Evolutionary conservation across 768 basidiomycete genomes (phyloP).

Genomic region (Imleria badia): DNA sequence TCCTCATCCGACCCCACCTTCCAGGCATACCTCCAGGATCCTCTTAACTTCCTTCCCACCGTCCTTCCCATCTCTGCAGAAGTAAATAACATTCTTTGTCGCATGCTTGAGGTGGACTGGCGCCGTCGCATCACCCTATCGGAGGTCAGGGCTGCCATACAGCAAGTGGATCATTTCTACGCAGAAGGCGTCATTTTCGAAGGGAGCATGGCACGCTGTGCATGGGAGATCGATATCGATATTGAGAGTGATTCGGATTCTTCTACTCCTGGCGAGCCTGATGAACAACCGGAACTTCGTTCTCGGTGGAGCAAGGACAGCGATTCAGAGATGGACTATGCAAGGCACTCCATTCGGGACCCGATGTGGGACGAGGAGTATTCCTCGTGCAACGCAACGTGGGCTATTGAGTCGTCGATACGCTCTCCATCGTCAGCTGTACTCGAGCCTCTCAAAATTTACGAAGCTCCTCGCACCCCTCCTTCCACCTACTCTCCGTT

Average conservation of each 20-base stretch:
- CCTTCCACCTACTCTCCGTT: conserved; percentile 51
- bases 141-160: conserved; percentile 53
- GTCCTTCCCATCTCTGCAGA: conserved; percentile 79
- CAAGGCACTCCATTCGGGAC: conserved; percentile 30
- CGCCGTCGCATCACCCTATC: conserved; percentile 45
- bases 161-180: conserved; percentile 64
- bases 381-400: conserved; percentile 52
- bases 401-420: conserved; percentile 52
- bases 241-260: conserved; percentile 62
- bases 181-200: conserved; percentile 75
- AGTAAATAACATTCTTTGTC: conserved; percentile 70
- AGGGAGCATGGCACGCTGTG: conserved; percentile 74
- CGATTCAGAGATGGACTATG: conserved; percentile 36
- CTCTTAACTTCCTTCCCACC: conserved; percentile 74
- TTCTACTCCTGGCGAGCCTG: conserved; percentile 45
- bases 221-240: conserved; percentile 74
- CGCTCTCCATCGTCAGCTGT: conserved; percentile 44
- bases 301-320: conserved; percentile 62
- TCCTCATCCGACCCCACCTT: conserved; percentile 82
- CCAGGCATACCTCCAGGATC: conserved; percentile 79
- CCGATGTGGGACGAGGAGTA: conserved; percentile 35
- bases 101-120: conserved; percentile 74
- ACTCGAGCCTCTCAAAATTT: conserved; percentile 39
- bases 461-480: conserved; percentile 49
- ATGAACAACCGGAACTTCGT: conserved; percentile 39